Evolutionary conservation across 2,329 filamentous ascomycete genomes (phyloP).

Genomic region (Aspergillus cejpii): DNA sequence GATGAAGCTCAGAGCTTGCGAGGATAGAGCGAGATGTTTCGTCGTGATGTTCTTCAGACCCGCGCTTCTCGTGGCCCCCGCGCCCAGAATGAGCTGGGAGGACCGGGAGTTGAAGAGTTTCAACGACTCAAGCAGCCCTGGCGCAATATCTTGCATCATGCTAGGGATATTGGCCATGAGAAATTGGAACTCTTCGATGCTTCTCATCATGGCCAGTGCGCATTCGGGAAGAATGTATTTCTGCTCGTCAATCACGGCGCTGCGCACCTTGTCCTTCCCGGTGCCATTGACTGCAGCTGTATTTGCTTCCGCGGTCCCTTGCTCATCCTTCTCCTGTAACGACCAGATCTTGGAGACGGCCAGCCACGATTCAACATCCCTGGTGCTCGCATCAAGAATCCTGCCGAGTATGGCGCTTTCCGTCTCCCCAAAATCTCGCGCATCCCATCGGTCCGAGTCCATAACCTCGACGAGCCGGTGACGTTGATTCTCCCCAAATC

Average conservation of each 20-base stretch:
- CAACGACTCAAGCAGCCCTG: conserved; percentile 74
- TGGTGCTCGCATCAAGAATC: conserved; percentile 54
- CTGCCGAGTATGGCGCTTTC: conserved; percentile 48
- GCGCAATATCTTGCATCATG: conserved; percentile 76
- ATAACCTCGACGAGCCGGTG: conserved; percentile 53
- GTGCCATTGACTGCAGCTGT: conserved; percentile 32
- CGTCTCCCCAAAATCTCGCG: conserved; percentile 53
- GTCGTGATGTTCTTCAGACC: conserved; percentile 95
- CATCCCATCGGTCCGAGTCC: conserved; percentile 59
- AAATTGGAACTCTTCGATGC: conserved; percentile 74
- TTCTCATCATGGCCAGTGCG: conserved; percentile 70
- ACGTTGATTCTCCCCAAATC: conserved; percentile 51
- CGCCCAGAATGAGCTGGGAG: conserved; percentile 92
- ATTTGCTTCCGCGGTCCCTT: conserved; percentile 32
- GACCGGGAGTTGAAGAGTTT: conserved; percentile 93
- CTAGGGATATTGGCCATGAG: conserved; percentile 79
- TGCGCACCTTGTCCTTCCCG: conserved; percentile 58
- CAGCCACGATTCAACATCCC: conserved; percentile 51
- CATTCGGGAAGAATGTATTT: conserved; percentile 80
- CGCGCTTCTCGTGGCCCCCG: conserved; percentile 79
- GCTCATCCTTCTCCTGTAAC: conserved; percentile 22
- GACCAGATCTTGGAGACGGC: conserved; percentile 49
- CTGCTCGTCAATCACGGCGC: conserved; percentile 74
- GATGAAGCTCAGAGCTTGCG: conserved; percentile 81
- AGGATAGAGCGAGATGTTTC: conserved; percentile 85